phyloP scores from a whole-genome alignment of 352 stramenopile species.

The Blastocystis sp. region DNA sequence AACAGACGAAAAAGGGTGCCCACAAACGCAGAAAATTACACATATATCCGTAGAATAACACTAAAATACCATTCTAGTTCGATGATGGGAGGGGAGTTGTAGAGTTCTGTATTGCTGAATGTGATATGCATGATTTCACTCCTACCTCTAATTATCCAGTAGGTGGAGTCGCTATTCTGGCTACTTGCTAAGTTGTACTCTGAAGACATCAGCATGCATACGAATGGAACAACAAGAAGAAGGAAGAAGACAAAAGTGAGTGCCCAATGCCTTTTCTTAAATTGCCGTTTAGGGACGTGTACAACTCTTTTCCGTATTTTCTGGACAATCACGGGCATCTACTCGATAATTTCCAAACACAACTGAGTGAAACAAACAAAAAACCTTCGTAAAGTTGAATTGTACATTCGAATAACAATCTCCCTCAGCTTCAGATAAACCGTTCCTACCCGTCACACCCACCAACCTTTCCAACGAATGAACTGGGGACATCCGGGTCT shows the following conservation, averaged over 20 bases:
- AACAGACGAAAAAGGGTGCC: neutral
- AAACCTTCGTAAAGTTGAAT: neutral
- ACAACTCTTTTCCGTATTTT: neutral
- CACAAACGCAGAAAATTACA: neutral
- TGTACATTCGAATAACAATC: neutral
- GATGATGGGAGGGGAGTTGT: too few species aligned
- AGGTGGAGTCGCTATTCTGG: neutral
- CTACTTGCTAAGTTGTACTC: neutral
- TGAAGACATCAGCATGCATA: neutral
- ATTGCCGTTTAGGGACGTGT: neutral
- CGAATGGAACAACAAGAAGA: neutral
- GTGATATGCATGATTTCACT: too few species aligned
- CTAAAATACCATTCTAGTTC: too few species aligned
- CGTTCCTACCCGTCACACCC: neutral
- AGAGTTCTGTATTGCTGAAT: too few species aligned
- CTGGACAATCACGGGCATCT: neutral
- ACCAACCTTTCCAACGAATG: neutral
- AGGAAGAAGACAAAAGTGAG: neutral
- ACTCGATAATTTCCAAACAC: neutral
- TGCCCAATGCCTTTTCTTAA: neutral
- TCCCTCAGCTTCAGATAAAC: neutral
- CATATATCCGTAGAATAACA: neutral
- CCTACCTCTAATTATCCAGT: neutral
- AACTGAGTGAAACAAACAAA: constrained; percentile 3
- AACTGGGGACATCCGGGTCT: neutral